Evolutionary conservation across 495 filamentous ascomycete species (phyloP).

Genomic region (Neurospora terricola): DNA sequence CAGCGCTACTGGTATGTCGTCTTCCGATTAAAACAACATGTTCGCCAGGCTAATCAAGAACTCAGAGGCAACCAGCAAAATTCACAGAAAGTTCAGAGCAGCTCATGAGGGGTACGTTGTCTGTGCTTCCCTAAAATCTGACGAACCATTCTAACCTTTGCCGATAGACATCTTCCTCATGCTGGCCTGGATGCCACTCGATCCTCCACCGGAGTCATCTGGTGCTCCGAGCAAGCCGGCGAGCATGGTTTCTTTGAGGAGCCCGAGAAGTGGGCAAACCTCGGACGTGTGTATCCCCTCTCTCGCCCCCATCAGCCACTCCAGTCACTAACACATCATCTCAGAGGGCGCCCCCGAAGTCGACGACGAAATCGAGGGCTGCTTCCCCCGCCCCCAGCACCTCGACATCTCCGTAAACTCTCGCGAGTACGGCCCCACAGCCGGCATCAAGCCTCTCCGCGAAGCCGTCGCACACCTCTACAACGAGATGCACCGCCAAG

Average conservation of each 20-base stretch:
- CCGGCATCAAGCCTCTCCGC: constrained; percentile 19
- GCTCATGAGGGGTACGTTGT: constrained; percentile 61
- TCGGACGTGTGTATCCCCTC: constrained; percentile 47
- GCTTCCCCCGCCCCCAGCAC: constrained; percentile 73
- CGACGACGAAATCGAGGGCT: constrained; percentile 84
- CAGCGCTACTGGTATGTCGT: constrained; percentile 33
- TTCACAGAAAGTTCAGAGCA: constrained; percentile 75
- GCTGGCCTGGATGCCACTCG: constrained; percentile 79
- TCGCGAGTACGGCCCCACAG: constrained; percentile 76
- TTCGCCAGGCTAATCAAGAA: constrained; percentile 11
- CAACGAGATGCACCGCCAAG: constrained; percentile 83
- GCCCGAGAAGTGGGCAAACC: constrained; percentile 78
- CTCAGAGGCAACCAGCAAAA: constrained; percentile 64
- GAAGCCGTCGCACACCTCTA: constrained; percentile 78
- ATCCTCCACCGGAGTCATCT: constrained; percentile 74
- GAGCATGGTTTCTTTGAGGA: constrained; percentile 77
- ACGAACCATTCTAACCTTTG: neutral
- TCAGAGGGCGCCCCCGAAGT: constrained; percentile 81
- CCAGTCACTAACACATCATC: neutral
- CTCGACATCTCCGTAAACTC: constrained; percentile 68
- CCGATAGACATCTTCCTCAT: constrained; percentile 58
- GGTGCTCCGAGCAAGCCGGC: constrained; percentile 73
- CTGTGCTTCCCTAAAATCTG: too few species aligned
- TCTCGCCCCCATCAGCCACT: neutral
- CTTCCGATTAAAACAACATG: neutral